phyloP scores from a whole-genome alignment of 1,284 basidiomycete genomes.

The Rhizoctonia solani region DNA sequence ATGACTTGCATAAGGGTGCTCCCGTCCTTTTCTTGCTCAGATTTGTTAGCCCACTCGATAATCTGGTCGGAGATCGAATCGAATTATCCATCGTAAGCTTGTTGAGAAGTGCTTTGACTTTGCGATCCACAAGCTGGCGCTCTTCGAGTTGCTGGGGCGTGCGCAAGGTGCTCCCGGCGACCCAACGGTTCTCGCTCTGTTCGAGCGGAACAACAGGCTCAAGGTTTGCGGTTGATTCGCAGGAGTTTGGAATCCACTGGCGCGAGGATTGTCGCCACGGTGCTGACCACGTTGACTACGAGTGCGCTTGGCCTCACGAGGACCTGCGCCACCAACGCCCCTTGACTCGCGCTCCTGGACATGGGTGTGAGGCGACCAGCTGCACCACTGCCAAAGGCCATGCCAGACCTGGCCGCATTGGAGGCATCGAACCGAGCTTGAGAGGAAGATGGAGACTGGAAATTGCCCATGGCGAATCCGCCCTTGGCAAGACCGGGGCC shows the following conservation, averaged over 20 bases:
- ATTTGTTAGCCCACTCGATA: slow-evolving; percentile 93
- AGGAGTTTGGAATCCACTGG: slow-evolving; percentile 29
- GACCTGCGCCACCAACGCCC: slow-evolving; percentile 54
- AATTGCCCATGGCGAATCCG: slow-evolving; percentile 69
- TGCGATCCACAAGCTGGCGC: slow-evolving; percentile 85
- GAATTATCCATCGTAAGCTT: slow-evolving; percentile 98
- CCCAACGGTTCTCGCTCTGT: slow-evolving; percentile 83
- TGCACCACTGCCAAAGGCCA: slow-evolving; percentile 49
- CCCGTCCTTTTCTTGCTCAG: slow-evolving; percentile 89
- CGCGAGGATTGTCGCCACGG: slow-evolving; percentile 46
- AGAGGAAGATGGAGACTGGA: slow-evolving; percentile 57
- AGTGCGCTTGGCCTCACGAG: slow-evolving; percentile 55
- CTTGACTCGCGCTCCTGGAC: slow-evolving; percentile 76
- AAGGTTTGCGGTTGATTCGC: slow-evolving; percentile 39
- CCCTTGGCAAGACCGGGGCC: slow-evolving; percentile 39
- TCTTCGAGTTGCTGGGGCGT: slow-evolving; percentile 42
- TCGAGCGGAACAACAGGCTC: slow-evolving; percentile 79
- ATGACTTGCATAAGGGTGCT: slow-evolving; percentile 95
- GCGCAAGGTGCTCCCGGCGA: slow-evolving; percentile 49
- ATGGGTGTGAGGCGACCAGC: slow-evolving; percentile 58
- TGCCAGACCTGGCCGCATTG: slow-evolving; percentile 46
- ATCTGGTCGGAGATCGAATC: slow-evolving; percentile 94
- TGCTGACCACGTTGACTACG: slow-evolving; percentile 65
- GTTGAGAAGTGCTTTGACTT: slow-evolving; percentile 93
- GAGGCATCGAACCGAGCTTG: slow-evolving; percentile 70